Evolutionary conservation across 2,329 filamentous ascomycete species (phyloP), one percentile per base, ranked within the genome.

Genomic region (Alternaria consortialis): DNA sequence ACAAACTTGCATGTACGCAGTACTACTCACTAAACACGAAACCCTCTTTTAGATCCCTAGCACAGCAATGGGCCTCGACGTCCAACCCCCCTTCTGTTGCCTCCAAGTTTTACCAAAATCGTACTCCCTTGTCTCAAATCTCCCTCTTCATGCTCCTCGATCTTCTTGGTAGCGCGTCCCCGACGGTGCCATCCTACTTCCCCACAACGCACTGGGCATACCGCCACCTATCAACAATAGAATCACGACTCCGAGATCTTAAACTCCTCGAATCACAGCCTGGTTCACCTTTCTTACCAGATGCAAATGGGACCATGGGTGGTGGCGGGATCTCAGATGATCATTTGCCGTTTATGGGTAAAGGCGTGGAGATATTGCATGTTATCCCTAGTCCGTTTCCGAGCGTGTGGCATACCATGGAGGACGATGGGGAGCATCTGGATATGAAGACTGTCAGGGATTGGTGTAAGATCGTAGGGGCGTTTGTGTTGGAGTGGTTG

Each of bases 191-290:
- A 1, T 96, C 92, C 0, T 97, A 94, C 81, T 97, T 96, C 77
- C 85, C 89, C 60, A 91, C 90, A 1, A 97, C 94, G 0, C 94
- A 98, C 76, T 97, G 94, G 94, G 93, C 94, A 1, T 98, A 98
- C 78, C 84, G 87, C 67, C 85, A 86, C 60, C 87, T 98, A 83
- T 90, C 92, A 1, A 80, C 81, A 2, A 81, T 96, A 15, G 94
- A 98, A 80, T 80, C 83, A 52, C 89, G 93, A 27, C 84, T 97
- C 75, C 88, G 93, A 34, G 80, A 84, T 9, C 81, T 94, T 1
- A 82, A 83, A 1, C 80, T 90, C 34, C 86, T 94, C 63, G 89
- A 91, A 74, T 1, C 80, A 83, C 20, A 92, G 89, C 77, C 76
- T 74, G 25, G 64, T 77, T 1, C 48, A 73, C 82, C 50, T 81